These are phyloP conservation scores for Suillus placidus DNA, from an alignment of 768 basidiomycete genomes.

Conservation along the genomic window DNA sequence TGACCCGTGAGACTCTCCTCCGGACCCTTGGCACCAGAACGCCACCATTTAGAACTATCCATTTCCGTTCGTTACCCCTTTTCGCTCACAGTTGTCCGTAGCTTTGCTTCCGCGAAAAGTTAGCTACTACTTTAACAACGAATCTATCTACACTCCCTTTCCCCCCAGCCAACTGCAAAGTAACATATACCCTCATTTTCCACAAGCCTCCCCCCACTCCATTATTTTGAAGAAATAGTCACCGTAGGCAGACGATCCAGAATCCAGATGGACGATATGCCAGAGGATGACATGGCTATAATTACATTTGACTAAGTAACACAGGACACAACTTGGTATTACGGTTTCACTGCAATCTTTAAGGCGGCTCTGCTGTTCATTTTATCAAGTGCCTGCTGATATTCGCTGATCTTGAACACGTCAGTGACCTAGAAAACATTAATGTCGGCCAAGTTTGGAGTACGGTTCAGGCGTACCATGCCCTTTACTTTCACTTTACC, in stretches of 20 bases:
- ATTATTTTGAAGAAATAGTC: no score
- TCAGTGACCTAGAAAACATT: slow-evolving; percentile 49
- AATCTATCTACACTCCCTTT: no score
- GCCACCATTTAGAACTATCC: no score
- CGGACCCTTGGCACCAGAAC: no score
- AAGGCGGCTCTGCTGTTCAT: slow-evolving; percentile 59
- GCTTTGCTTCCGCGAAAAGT: no score
- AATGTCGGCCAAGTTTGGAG: background rate
- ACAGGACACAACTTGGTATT: slow-evolving; percentile 9
- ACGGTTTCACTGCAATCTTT: slow-evolving; percentile 55
- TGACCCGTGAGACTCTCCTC: no score
- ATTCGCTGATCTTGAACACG: slow-evolving; percentile 58
- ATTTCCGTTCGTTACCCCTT: no score
- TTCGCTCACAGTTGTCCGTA: no score
- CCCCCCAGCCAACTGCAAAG: no score
- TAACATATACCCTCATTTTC: no score
- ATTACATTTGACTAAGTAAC: background rate
- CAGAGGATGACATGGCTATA: background rate
- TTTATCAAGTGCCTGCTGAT: slow-evolving; percentile 66
- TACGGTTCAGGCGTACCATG: slow-evolving; percentile 39
- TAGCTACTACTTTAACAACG: no score
- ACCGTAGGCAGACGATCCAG: background rate
- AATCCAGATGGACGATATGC: background rate
- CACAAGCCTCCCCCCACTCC: no score
- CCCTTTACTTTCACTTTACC: slow-evolving; percentile 54